Conservation (phyloP, 352 stramenopile genomes). For the Detonula confervacea region DNA sequence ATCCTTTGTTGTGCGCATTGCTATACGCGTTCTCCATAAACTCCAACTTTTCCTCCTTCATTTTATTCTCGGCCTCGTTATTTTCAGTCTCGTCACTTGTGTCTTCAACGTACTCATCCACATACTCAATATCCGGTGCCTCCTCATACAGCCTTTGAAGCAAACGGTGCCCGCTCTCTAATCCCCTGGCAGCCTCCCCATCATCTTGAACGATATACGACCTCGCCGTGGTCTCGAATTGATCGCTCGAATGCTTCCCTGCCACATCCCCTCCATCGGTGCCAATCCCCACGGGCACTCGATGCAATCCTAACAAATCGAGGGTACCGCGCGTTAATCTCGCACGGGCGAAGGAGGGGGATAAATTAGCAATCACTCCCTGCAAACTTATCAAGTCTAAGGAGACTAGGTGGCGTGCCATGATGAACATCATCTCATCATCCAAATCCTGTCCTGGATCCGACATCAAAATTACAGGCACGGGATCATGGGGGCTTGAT, state of each 20-base stretch:
- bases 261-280: constrained; percentile 56
- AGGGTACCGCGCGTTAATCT: constrained; percentile 54
- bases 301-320: constrained; percentile 53
- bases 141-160: constrained; percentile 57
- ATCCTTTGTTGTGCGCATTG: constrained; percentile 14
- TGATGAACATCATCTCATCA: constrained; percentile 71
- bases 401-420: constrained; percentile 49
- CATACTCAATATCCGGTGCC: constrained; percentile 35
- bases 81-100: no score
- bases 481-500: constrained; percentile 9
- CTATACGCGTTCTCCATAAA: no score
- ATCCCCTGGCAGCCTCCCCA: constrained; percentile 35
- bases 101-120: no score
- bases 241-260: constrained; percentile 47
- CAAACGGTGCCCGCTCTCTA: constrained; percentile 53
- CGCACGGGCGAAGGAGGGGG: constrained; percentile 53
- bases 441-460: constrained; percentile 64
- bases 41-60: no score
- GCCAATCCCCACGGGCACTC: constrained; percentile 57
- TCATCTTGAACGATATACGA: constrained; percentile 52
- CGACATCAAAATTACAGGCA: constrained; percentile 54
- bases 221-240: constrained; percentile 47
- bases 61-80: no score
- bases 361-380: constrained; percentile 53
- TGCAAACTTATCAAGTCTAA: constrained; percentile 45